Percentiles rank a stretch among this genome's conserved stretches.
phyloP scores from a whole-genome alignment of 2,329 filamentous ascomycete species.

The Diaporthe sp. region DNA sequence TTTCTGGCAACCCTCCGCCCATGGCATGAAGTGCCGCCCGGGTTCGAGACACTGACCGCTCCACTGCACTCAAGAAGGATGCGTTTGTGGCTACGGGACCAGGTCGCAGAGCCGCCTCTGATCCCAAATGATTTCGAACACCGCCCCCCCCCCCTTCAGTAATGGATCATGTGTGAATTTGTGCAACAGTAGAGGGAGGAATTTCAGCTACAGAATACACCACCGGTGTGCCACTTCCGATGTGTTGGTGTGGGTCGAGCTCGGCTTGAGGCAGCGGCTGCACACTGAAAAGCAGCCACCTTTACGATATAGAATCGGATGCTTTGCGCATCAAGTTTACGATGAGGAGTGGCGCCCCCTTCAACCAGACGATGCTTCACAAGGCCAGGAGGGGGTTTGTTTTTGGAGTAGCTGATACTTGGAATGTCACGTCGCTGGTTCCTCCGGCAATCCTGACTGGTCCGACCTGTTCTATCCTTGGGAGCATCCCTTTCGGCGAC shows the following conservation, averaged over 20 bases:
- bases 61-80: constrained; percentile 5
- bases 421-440: constrained; percentile 6
- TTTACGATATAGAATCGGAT: not conserved
- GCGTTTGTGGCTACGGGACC: constrained; percentile 7
- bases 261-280: not conserved
- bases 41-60: constrained; percentile 18
- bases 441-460: not conserved
- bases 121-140: not conserved
- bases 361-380: not conserved
- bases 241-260: not conserved
- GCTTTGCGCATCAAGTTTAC: not conserved
- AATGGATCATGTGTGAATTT: constrained; percentile 14
- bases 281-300: not conserved
- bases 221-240: not conserved
- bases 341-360: not conserved
- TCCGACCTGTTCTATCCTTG: constrained; percentile 17
- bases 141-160: not conserved
- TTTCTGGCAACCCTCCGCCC: not conserved
- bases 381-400: not conserved
- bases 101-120: constrained; percentile 23
- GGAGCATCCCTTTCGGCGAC: constrained; percentile 26
- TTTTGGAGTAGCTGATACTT: not conserved
- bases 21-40: not conserved
- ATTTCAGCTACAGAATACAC: not conserved
- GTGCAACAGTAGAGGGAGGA: not conserved